Percentiles rank a stretch among this genome's conserved stretches.
These are phyloP conservation scores for Pythium utonaiense DNA, from an alignment of 352 stramenopile genomes.

Conservation along the genomic window DNA sequence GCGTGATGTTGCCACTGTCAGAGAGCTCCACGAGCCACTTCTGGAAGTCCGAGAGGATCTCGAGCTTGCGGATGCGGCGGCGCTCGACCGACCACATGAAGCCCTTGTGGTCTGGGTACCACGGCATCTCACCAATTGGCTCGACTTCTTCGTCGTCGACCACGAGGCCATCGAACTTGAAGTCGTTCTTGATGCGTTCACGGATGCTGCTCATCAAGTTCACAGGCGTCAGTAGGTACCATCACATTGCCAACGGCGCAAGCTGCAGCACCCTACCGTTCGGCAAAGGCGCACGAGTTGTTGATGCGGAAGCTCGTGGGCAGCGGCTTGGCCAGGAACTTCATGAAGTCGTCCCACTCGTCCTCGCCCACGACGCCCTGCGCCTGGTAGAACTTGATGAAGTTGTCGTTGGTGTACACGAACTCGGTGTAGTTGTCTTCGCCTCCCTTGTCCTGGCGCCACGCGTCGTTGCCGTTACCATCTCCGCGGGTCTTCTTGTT, in stretches of 20 bases:
- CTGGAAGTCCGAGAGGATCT: slow-evolving; percentile 91
- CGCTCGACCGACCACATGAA: slow-evolving; percentile 90
- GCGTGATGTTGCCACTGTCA: slow-evolving; percentile 92
- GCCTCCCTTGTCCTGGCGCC: slow-evolving; percentile 28
- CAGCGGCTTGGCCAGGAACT: slow-evolving; percentile 82
- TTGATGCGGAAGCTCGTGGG: slow-evolving; percentile 94
- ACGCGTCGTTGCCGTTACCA: slow-evolving; percentile 23
- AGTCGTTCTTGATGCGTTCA: slow-evolving; percentile 78
- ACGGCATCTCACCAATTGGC: slow-evolving; percentile 84
- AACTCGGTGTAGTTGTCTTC: slow-evolving; percentile 80
- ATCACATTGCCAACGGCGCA: too few species aligned
- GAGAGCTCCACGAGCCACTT: slow-evolving; percentile 96
- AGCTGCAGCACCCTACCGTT: slow-evolving; percentile 50
- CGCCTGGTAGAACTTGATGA: slow-evolving; percentile 85
- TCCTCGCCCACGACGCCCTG: slow-evolving; percentile 76
- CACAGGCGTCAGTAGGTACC: too few species aligned
- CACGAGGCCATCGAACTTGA: slow-evolving; percentile 82
- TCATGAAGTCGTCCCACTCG: slow-evolving; percentile 92
- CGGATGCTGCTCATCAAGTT: slow-evolving; percentile 71
- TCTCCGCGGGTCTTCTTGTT: slow-evolving; percentile 56
- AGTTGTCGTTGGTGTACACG: slow-evolving; percentile 85
- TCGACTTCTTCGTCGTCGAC: slow-evolving; percentile 78
- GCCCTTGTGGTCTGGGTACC: slow-evolving; percentile 86
- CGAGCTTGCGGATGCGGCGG: slow-evolving; percentile 90
- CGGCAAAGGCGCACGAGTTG: slow-evolving; percentile 80